Evolutionary conservation across 352 stramenopile genomes (phyloP).

Genomic region (Phytophthora sansomeana): DNA sequence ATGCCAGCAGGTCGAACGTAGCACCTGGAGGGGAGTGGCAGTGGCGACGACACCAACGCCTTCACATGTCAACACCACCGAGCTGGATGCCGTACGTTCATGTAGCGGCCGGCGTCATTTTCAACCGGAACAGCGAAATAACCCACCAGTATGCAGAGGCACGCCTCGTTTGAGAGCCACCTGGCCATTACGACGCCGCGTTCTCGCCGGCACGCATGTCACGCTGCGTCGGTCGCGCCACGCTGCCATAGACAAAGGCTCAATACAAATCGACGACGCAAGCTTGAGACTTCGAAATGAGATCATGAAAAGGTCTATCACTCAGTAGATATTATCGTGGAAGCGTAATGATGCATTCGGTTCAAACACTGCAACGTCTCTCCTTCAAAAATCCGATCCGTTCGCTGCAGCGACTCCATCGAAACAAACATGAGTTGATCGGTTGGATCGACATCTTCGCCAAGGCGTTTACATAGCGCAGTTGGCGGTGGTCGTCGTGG

Average conservation of each 20-base stretch:
- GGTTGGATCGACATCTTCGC: neutral
- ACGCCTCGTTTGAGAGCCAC: slow-evolving; percentile 29
- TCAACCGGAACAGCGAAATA: neutral
- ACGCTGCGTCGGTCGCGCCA: too few relatives aligned
- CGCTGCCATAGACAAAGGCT: neutral
- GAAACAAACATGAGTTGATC: neutral
- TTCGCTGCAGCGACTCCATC: too few relatives aligned
- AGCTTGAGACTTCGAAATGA: slow-evolving; percentile 8
- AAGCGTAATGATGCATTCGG: slow-evolving; percentile 23
- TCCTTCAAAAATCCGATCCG: slow-evolving; percentile 26
- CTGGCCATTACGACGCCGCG: too few relatives aligned
- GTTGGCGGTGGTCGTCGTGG: slow-evolving; percentile 33
- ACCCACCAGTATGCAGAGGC: neutral
- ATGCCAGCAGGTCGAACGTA: slow-evolving; percentile 17
- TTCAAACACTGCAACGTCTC: slow-evolving; percentile 18
- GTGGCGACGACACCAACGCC: slow-evolving; percentile 15
- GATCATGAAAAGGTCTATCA: slow-evolving; percentile 28
- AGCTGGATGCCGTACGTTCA: slow-evolving; percentile 25
- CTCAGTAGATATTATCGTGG: slow-evolving; percentile 24
- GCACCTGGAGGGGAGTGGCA: slow-evolving; percentile 29
- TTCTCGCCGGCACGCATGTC: slow-evolving; percentile 22
- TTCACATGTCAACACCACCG: slow-evolving; percentile 24
- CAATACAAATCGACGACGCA: slow-evolving; percentile 24
- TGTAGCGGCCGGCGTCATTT: too few relatives aligned
- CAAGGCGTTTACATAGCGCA: slow-evolving; percentile 36